Evolutionary conservation across 2,329 filamentous ascomycete species (phyloP).

Genomic region (Verticillium tricorpus): DNA sequence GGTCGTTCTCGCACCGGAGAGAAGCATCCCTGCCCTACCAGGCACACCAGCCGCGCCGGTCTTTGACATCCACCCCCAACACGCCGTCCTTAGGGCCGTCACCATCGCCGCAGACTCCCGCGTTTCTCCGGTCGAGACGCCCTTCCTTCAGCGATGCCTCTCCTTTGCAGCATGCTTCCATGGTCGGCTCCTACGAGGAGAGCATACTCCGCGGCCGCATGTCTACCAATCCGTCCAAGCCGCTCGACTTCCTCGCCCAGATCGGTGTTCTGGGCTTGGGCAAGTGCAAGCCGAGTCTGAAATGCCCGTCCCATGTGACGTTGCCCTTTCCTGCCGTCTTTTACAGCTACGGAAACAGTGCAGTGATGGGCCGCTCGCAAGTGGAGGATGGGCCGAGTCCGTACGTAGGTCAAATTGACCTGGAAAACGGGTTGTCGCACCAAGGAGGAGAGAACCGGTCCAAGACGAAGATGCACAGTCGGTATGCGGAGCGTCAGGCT

Average conservation of each 20-base stretch:
- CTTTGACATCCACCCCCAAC: constrained; percentile 58
- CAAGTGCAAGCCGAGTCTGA: constrained; percentile 79
- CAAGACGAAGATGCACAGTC: constrained; percentile 43
- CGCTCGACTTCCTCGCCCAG: constrained; percentile 87
- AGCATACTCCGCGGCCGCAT: constrained; percentile 92
- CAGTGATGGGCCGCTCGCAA: constrained; percentile 52
- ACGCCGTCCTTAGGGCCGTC: constrained; percentile 31
- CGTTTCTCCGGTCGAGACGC: constrained; percentile 50
- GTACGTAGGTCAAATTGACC: constrained; percentile 88
- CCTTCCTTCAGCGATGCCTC: constrained; percentile 70
- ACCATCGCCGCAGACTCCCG: constrained; percentile 48
- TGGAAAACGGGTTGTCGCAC: constrained; percentile 72
- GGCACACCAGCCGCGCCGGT: constrained; percentile 73
- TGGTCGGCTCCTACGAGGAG: constrained; percentile 98
- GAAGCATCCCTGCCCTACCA: constrained; percentile 65
- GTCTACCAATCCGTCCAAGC: constrained; percentile 92
- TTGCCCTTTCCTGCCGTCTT: constrained; percentile 92
- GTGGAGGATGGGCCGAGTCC: constrained; percentile 86
- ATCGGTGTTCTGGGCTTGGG: constrained; percentile 90
- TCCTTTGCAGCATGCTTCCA: constrained; percentile 81
- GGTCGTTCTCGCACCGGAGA: constrained; percentile 41
- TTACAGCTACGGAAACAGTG: constrained; percentile 79
- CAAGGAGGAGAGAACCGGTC: constrained; percentile 41
- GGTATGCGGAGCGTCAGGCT: constrained; percentile 30
- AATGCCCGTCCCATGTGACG: constrained; percentile 85